A percentile compares a stretch with the other conserved stretches of the same genome.
These are phyloP conservation scores for Pseudogymnoascus sp. DNA, from an alignment of 2,329 filamentous ascomycete species.

Conservation along the genomic window DNA sequence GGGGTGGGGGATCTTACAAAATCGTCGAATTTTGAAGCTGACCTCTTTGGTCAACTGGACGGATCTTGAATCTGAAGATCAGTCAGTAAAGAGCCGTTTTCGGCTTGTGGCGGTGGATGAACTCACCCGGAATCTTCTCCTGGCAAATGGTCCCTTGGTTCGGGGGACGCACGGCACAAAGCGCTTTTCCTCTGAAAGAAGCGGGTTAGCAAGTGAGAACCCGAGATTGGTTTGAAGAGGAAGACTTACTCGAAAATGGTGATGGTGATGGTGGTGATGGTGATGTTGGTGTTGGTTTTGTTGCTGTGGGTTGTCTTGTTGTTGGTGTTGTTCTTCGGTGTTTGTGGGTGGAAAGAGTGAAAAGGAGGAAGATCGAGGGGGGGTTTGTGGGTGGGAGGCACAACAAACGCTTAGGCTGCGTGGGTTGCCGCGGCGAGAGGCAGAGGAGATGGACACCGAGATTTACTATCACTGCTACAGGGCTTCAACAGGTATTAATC, in stretches of 20 bases:
- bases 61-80: background rate
- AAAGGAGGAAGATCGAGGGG: background rate
- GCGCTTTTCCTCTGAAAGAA: background rate
- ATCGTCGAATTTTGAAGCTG: background rate
- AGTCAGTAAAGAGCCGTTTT: background rate
- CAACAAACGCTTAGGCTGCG: background rate
- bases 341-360: constrained; percentile 2
- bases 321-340: background rate
- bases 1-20: background rate
- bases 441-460: background rate
- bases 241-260: background rate
- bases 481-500: background rate
- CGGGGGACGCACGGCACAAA: background rate
- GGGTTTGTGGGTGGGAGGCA: background rate
- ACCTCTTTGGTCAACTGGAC: background rate
- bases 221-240: background rate
- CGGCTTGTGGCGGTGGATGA: background rate
- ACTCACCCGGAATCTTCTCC: background rate
- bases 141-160: background rate
- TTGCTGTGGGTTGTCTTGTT: background rate
- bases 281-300: background rate
- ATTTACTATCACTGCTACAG: background rate
- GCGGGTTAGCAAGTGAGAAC: background rate
- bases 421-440: background rate
- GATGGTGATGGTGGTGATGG: background rate